Conservation (phyloP, 2,329 filamentous ascomycete species). For the Immersiporthe knoxdaviesiana region DNA sequence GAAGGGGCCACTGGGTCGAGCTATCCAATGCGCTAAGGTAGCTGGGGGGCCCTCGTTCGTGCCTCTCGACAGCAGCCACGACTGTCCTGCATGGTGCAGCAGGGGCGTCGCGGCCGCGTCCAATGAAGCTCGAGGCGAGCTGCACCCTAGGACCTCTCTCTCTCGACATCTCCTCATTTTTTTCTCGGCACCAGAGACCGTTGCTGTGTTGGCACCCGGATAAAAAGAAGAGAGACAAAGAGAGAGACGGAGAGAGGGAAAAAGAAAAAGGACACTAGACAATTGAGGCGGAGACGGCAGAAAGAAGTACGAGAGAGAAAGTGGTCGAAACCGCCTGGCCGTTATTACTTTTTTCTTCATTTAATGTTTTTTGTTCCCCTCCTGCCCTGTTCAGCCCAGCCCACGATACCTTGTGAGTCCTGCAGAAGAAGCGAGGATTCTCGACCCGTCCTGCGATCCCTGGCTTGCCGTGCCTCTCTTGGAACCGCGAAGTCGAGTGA, state of each 20-base stretch:
- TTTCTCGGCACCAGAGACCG: slow-evolving; percentile 12
- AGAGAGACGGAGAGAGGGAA: not conserved
- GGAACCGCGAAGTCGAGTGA: not conserved
- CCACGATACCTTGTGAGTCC: not conserved
- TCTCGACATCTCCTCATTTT: slow-evolving; percentile 20
- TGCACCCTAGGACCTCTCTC: slow-evolving; percentile 19
- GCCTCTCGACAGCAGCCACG: slow-evolving; percentile 30
- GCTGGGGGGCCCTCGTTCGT: slow-evolving; percentile 10
- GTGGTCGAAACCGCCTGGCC: not conserved
- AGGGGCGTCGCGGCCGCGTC: slow-evolving; percentile 23
- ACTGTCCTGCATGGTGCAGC: slow-evolving; percentile 30
- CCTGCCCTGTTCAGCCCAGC: not conserved
- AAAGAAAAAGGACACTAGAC: not conserved
- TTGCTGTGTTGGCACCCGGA: not conserved
- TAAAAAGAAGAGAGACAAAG: not conserved
- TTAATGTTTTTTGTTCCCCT: not conserved
- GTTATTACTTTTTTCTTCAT: not conserved
- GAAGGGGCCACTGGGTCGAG: not conserved
- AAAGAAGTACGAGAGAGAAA: not conserved
- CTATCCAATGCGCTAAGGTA: not conserved
- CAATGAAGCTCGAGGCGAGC: slow-evolving; percentile 22
- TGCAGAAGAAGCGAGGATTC: not conserved
- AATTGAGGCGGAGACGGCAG: not conserved
- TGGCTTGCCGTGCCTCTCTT: not conserved
- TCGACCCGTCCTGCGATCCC: not conserved